Conservation (phyloP, 129 eudicot genomes). For the Arctium lappa region DNA sequence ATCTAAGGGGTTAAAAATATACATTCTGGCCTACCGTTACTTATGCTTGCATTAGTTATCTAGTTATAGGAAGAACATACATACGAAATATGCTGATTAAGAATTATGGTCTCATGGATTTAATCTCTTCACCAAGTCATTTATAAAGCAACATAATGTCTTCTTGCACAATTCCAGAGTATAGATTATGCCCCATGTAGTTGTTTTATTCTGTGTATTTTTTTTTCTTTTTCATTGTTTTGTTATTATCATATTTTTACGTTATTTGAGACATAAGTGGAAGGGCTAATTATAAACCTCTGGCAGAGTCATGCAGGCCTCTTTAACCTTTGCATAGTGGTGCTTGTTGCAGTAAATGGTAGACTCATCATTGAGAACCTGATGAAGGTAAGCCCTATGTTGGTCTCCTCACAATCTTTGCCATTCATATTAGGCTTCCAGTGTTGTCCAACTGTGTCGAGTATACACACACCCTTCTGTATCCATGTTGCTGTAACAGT, state of each 20-base stretch:
- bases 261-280: conserved; percentile 9
- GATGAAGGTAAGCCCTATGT: conserved; percentile 68
- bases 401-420: not conserved
- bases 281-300: conserved; percentile 13
- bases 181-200: not conserved
- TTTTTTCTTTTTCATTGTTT: conserved; percentile 4
- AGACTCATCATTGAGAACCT: conserved; percentile 93
- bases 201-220: not conserved
- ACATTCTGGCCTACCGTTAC: not conserved
- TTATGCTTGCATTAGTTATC: not conserved
- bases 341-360: conserved; percentile 95
- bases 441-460: not conserved
- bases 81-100: not conserved
- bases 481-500: not conserved
- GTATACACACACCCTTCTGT: not conserved
- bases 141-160: not conserved
- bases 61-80: not conserved
- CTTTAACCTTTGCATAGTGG: conserved; percentile 94
- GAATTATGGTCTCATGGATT: not conserved
- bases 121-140: not conserved
- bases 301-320: conserved; percentile 97
- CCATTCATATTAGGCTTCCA: not conserved
- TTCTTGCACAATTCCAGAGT: not conserved
- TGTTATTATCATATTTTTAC: not conserved
- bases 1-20: not conserved